Conservation (phyloP, 345 rosid genomes). For the Punica granatum region DNA sequence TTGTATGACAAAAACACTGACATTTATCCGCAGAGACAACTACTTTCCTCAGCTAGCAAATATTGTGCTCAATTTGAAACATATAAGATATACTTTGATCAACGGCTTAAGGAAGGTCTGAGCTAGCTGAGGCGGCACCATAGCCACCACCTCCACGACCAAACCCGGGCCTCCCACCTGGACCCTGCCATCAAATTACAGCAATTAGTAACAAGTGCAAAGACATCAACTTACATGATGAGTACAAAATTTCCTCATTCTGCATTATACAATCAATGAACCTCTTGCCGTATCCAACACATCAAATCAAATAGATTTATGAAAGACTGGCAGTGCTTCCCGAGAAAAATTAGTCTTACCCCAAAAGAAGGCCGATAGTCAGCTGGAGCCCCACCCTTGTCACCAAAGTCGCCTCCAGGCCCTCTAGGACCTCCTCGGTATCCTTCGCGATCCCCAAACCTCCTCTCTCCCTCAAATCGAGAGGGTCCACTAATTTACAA, state of each 20-base stretch:
- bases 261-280: no score
- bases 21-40: no score
- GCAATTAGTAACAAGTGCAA: no score
- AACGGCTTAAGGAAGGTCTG: conserved; percentile 7
- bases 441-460: conserved; percentile 76
- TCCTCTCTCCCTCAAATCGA: conserved; percentile 69
- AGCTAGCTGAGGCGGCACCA: conserved; percentile 29
- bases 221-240: no score
- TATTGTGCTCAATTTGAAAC: neutral
- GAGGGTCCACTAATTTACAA: conserved; percentile 58
- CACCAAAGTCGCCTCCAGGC: conserved; percentile 69
- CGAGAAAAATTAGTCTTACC: conserved; percentile 27
- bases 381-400: conserved; percentile 88
- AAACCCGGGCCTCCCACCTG: conserved; percentile 60
- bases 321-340: no score
- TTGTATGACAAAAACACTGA: neutral
- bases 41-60: neutral
- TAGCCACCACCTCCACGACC: conserved; percentile 71
- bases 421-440: conserved; percentile 78
- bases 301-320: no score
- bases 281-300: no score
- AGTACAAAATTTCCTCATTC: no score
- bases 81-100: neutral
- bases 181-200: conserved; percentile 25
- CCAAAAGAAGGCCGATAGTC: conserved; percentile 75